These are phyloP conservation scores for Diaporthe vexans DNA, from an alignment of 2,329 filamentous ascomycete genomes.

Conservation along the genomic window DNA sequence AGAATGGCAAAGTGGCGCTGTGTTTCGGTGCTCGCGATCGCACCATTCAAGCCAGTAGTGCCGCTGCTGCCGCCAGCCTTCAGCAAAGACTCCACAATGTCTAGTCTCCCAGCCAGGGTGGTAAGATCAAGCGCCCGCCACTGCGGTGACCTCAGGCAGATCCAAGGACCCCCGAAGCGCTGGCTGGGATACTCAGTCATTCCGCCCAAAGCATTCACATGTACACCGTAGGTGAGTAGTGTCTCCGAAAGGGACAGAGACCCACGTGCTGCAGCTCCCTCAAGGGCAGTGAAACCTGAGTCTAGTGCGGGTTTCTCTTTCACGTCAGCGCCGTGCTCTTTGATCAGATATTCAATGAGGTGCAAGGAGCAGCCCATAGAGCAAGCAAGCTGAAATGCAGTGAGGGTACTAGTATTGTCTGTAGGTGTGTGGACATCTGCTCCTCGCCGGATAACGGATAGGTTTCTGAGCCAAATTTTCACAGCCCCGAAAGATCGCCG, in stretches of 20 bases:
- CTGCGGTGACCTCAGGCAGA: too few species aligned
- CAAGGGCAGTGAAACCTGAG: neutral
- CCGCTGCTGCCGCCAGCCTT: neutral
- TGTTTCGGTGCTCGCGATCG: neutral
- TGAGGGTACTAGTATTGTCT: rapidly evolving
- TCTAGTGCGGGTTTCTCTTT: neutral
- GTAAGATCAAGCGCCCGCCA: neutral
- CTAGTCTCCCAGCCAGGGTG: neutral
- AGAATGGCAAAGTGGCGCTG: neutral
- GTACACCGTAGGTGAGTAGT: neutral
- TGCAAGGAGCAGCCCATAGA: rapidly evolving
- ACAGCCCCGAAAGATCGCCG: rapidly evolving
- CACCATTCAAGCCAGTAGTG: neutral
- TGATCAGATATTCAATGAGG: neutral
- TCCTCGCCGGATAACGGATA: neutral
- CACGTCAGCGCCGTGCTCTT: neutral
- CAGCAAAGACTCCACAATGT: neutral
- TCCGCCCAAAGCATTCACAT: neutral
- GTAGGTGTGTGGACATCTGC: neutral
- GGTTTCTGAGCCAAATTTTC: neutral
- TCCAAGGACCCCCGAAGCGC: too few species aligned
- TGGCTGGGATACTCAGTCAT: neutral
- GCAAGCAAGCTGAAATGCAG: neutral
- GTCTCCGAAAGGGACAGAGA: neutral
- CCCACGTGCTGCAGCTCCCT: rapidly evolving